Base-by-base conservation (phyloP, 2,329 filamentous ascomycete species). In the Albophoma yamanashiensis region DNA sequence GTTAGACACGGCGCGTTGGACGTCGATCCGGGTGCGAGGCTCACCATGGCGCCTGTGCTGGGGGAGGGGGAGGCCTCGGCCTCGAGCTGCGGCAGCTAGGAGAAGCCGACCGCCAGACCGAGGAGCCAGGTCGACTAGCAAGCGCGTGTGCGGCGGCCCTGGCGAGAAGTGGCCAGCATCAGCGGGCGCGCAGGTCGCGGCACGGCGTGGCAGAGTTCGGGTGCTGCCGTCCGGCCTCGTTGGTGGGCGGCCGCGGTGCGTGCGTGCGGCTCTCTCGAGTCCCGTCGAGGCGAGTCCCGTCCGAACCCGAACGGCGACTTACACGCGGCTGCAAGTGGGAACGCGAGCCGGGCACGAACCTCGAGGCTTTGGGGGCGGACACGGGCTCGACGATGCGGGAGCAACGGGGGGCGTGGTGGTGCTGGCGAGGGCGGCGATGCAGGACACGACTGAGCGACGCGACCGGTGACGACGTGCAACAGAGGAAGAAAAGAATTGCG, bases 401-500 rank as follows among this genome's bases (percentile, higher is more conserved):
- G 52, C 58, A 53, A 38, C 61, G 25, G 36, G 40, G 38, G 40
- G 39, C 60, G 60, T 55, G 40, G 60, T 56, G 58, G 57, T 56
- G 45, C 45, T 58, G 64, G 39, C 60, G 63, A 56, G 62, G 58
- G 56, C 39, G 53, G 59, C 38, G 58, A 58, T 59, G 58, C 53
- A 53, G 34, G 25, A 57, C 59, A 60, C 63, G 56, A 59, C 65
- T 47, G 57, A 55, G 59, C 27, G 68, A 65, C 68, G 69, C 69
- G 67, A 67, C 64, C 66, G 63, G 62, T 62, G 64, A 62, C 50
- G 64, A 62, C 20, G 64, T 65, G 65, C 63, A 63, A 66, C 67
- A 66, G 65, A 65, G 60, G 66, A 66, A 47, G 60, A 68, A 67
- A 66, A 67, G 67, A 69, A 65, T 63, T 64, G 62, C 59, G 63